Base-by-base conservation (phyloP, 805 yeast genomes). In the Blastobotrys peoriensis region DNA sequence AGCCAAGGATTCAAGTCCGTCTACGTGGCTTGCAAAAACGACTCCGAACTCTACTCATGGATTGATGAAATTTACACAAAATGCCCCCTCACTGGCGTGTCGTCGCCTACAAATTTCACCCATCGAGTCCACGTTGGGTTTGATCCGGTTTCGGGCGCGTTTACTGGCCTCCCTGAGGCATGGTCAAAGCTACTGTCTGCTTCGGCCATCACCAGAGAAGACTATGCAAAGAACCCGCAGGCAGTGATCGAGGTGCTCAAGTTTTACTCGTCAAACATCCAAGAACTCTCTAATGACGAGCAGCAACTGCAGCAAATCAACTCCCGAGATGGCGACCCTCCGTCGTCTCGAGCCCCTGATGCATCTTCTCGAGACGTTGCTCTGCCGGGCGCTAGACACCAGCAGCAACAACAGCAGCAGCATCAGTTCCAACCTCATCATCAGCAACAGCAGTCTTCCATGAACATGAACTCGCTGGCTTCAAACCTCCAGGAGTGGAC, bases 71-170 rank as follows among this genome's bases (percentile, higher is more conserved):
- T 89, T 50, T 79, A 65, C 54, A 51, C 67, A 16, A 62, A 64
- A 43, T 60, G 67, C 39, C 72, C 72, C 3, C 49, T 62, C 20
- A 59, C 64, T 17, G 70, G 70, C 33, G 96, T 93, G 8, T 88
- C 97, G 2, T 81, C 81, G 33, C 99, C 99, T 5, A 86, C 91
- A 15, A 89, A 91, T 63, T 91, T 91, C 63, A 87, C 95, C 8
- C 98, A 94, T 62, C 85, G 82, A 58, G 96, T 89, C 23, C 98
- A 93, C 58, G 98, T 93, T 6, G 96, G 95, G 19, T 81, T 86
- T 40, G 96, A 91, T 62, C 73, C 80, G 3, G 77, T 75, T 50
- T 76, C 87, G 17, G 96, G 96, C 9, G 83, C 85, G 36, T 91
- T 83, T 61, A 86, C 93, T 0, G 98, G 97, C 2, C 69, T 93